Percentiles rank a stretch among this genome's conserved stretches.
Evolutionary conservation across 2,329 filamentous ascomycete species (phyloP).

Genomic region (Pseudonectria foliicola): DNA sequence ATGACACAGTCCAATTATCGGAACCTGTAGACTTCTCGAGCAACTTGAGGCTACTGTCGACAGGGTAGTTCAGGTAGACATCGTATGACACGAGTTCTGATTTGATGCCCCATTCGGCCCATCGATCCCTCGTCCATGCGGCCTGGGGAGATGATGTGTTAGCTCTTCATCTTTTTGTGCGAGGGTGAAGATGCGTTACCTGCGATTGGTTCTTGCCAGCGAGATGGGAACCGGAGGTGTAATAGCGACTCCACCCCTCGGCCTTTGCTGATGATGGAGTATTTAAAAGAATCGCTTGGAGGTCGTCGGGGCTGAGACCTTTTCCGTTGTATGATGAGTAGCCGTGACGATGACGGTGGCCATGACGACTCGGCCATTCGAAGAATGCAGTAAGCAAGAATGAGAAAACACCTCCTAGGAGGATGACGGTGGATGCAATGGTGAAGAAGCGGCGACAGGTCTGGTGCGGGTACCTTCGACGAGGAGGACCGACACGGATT

Average conservation of each 20-base stretch:
- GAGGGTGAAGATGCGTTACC: conserved; percentile 24
- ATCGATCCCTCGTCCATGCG: conserved; percentile 66
- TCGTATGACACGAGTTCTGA: conserved; percentile 64
- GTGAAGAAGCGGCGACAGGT: conserved; percentile 60
- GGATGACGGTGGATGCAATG: conserved; percentile 48
- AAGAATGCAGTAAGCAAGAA: conserved; percentile 43
- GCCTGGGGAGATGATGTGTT: conserved; percentile 41
- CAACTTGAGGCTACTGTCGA: conserved; percentile 62
- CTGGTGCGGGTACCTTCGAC: conserved; percentile 51
- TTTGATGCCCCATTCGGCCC: conserved; percentile 64
- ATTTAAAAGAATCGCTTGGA: conserved; percentile 50
- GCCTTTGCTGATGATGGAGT: conserved; percentile 51
- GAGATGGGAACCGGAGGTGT: conserved; percentile 68
- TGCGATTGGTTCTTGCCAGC: conserved; percentile 73
- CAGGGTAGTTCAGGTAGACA: conserved; percentile 70
- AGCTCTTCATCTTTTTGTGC: not conserved
- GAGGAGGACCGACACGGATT: conserved; percentile 46
- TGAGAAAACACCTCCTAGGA: conserved; percentile 43
- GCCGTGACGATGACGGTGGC: conserved; percentile 25
- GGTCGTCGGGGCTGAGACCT: conserved; percentile 37
- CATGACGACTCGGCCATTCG: conserved; percentile 28
- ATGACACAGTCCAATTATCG: conserved; percentile 54
- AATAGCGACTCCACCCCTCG: conserved; percentile 70
- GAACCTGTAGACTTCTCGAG: conserved; percentile 38
- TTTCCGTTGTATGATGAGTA: conserved; percentile 21